Base-by-base conservation (phyloP, 306 rosid species). In the Erythrophleum fordii region DNA sequence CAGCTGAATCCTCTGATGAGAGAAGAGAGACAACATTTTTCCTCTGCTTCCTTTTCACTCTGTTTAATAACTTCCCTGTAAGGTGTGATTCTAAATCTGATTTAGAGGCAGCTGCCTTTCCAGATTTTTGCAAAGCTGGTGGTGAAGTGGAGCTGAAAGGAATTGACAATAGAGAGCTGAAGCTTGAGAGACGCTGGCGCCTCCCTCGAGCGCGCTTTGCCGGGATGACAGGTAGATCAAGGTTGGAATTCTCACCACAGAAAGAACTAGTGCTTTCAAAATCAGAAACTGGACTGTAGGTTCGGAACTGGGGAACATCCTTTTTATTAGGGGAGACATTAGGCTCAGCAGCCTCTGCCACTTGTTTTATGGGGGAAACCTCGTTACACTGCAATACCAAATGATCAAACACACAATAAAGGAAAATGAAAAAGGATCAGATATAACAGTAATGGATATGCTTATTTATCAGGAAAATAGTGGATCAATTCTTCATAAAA, bases 211-310 rank as follows among this genome's bases (percentile, higher is more conserved):
- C 82, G 11, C 93, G 95, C 83, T 90, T 90, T 29, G 44, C 76
- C 1, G 87, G 88, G 44, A 86, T 46, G 69, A 55, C 76, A 31
- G 82, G 81, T 28, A 72, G 78, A 18, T 86, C 90, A 48, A 80
- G 44, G 68, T 67, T 81, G 60, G 87, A 55, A 80, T 85, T 85
- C 80, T 90, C 91, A 39, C 77, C 88, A 7, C 90, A 86, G 77
- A 88, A 87, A 76, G 95, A 86, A 68, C 89, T 85, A 48, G 86
- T 87, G 86, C 89, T 90, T 79, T 93, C 97, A 44, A 89, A 91
- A 48, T 88, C 92, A 20, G 97, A 92, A 58, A 88, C 92, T 35
- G 95, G 95, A 59, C 95, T 92, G 82, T 82, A 87, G 84, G 92
- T 83, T 73, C 68, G 89, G 80, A 88, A 86, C 34, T 67, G 87